Base-by-base conservation (phyloP, 768 basidiomycete genomes). In the Mrakia blollopis region DNA sequence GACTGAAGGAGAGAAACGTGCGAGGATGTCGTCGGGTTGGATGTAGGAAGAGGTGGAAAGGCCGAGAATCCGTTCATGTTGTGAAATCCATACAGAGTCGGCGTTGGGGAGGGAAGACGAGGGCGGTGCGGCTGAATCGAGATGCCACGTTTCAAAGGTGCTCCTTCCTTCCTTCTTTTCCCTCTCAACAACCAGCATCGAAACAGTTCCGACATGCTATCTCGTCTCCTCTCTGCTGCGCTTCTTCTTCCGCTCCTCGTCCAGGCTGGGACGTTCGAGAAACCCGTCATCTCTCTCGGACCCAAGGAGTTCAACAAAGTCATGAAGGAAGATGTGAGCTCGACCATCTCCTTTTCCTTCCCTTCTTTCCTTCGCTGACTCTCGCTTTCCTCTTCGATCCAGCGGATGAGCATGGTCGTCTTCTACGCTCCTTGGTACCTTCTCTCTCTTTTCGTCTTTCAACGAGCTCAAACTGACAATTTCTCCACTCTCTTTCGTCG, bases 341-440 rank as follows among this genome's bases (percentile, higher is more conserved):
- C 54, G n/a, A 28, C 41, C 44, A 69, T 32, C 60, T 47, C 47
- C 62, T 60, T 57, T 47, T 14, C 44, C 14, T 47, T 47, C 44
- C 18, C 52, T 35, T 39, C 44, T 50, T 72, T 78, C 76, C 30
- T 52, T 54, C 47, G 62, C 25, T 28, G 0, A 13, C 14, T 32
- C 32, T 39, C 37, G 18, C n/a, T 18, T 30, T 23, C 35, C 4
- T 44, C 52, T 50, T 16, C 7, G 18, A 18, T 3, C 37, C 61
- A 79, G 73, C 77, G 61, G n/a, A 61, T 62, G 37, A 57, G 61
- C 60, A 83, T 94, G 81, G 90, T 96, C 25, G 94, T 93, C 1
- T 97, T 95, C 81, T 91, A 94, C 18, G 94, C 94, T n/a, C 92
- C 93, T 5, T 96, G 94, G 94, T 94, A 92, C 81, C 92, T 4